Conservation (phyloP, 257 asterid species). For the Osmanthus fragrans region DNA sequence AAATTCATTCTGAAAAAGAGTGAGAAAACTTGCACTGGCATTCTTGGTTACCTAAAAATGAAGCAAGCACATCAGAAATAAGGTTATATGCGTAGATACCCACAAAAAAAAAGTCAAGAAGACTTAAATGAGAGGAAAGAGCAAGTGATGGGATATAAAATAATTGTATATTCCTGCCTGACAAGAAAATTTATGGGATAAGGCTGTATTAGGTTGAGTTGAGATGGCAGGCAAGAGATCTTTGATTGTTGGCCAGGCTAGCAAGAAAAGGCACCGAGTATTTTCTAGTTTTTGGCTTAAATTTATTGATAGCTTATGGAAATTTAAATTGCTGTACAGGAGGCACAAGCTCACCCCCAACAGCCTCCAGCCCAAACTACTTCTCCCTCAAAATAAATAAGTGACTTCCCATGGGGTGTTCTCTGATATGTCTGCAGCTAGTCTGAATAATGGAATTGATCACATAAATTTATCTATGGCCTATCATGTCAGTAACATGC, state of each 20-base stretch:
- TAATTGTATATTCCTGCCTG: slow-evolving; percentile 6
- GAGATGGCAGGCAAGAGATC: neutral
- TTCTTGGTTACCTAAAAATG: neutral
- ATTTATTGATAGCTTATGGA: neutral
- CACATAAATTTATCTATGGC: neutral
- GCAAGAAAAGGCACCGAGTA: neutral
- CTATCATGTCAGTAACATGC: neutral
- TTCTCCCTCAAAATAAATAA: neutral
- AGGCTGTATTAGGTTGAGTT: neutral
- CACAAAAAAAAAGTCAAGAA: neutral
- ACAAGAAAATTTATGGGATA: neutral
- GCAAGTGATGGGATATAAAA: neutral
- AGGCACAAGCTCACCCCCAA: neutral
- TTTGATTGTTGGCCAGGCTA: neutral
- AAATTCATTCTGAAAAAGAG: slow-evolving; percentile 9
- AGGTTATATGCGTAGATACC: neutral
- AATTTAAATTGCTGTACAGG: neutral
- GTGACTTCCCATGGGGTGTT: neutral
- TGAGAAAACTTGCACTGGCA: neutral
- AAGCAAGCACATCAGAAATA: slow-evolving; percentile 3
- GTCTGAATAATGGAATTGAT: neutral
- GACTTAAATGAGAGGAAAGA: neutral
- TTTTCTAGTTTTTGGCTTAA: neutral
- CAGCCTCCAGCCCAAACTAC: neutral
- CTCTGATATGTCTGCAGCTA: neutral